These are phyloP conservation scores for Pterocarpus santalinus DNA, from an alignment of 306 rosid genomes.

Conservation along the genomic window DNA sequence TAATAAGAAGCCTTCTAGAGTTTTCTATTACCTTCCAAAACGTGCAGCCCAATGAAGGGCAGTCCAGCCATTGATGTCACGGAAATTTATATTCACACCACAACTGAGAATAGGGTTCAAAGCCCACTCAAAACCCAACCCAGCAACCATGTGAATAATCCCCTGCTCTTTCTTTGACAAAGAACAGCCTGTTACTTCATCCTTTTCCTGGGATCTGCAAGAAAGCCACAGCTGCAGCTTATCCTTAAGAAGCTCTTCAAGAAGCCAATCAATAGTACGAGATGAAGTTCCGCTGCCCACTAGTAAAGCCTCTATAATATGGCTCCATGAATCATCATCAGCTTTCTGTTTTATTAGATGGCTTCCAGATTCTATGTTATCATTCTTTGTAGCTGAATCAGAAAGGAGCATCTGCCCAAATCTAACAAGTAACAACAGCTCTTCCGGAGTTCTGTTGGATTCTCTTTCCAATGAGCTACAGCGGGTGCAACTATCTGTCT, in stretches of 20 bases:
- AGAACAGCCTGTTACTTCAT: conserved; percentile 62
- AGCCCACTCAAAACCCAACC: conserved; percentile 97
- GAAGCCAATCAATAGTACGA: conserved; percentile 75
- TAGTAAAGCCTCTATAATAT: conserved; percentile 76
- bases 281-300: conserved; percentile 76
- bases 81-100: conserved; percentile 92
- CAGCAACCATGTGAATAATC: conserved; percentile 91
- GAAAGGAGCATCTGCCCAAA: conserved; percentile 81
- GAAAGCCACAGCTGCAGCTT: conserved; percentile 81
- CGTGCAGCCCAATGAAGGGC: conserved; percentile 99
- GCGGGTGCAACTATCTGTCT: conserved; percentile 51
- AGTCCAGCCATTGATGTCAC: conserved; percentile 94
- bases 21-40: conserved; percentile 80
- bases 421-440: conserved; percentile 88
- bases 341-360: conserved; percentile 57
- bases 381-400: conserved; percentile 53
- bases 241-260: conserved; percentile 89
- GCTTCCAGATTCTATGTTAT: conserved; percentile 55
- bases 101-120: conserved; percentile 77
- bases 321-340: conserved; percentile 79
- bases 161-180: conserved; percentile 96
- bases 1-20: conserved; percentile 2
- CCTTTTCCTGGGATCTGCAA: conserved; percentile 55
- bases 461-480: conserved; percentile 57
- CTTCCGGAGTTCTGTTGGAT: conserved; percentile 74